phyloP scores from a whole-genome alignment of 495 filamentous ascomycete genomes.

The Neurospora sp. region DNA sequence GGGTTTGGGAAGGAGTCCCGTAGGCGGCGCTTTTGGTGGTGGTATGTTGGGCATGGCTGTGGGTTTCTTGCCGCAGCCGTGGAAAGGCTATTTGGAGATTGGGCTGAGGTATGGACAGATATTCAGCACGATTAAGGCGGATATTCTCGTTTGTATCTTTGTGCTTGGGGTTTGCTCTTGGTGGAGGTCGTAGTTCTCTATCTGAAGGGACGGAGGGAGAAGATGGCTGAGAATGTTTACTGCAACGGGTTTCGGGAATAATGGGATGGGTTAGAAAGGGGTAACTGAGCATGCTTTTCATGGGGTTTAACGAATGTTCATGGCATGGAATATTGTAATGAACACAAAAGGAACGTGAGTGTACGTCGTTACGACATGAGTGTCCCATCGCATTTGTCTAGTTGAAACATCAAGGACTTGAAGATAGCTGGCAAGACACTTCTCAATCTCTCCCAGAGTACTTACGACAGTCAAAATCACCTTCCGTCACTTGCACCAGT shows the following conservation, averaged over 20 bases:
- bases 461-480: neutral
- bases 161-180: constrained; percentile 63
- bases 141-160: constrained; percentile 66
- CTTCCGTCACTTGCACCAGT: neutral
- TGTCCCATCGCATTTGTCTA: neutral
- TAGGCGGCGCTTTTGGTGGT: constrained; percentile 28
- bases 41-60: constrained; percentile 51
- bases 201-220: neutral
- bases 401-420: neutral
- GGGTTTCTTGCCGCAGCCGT: constrained; percentile 48
- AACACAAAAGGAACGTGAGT: neutral
- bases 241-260: neutral
- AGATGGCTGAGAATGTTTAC: neutral
- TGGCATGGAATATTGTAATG: neutral
- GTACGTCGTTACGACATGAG: neutral
- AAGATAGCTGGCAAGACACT: neutral
- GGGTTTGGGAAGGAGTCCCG: constrained; percentile 16
- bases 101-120: constrained; percentile 62
- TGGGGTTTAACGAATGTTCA: neutral
- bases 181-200: constrained; percentile 36
- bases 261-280: neutral
- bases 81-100: constrained; percentile 46
- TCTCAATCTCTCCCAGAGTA: neutral
- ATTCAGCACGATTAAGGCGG: constrained; percentile 47
- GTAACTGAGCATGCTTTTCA: neutral